These are phyloP conservation scores for Planoprotostelium fungivorum DNA, from an alignment of 78 protist species.

Conservation along the genomic window DNA sequence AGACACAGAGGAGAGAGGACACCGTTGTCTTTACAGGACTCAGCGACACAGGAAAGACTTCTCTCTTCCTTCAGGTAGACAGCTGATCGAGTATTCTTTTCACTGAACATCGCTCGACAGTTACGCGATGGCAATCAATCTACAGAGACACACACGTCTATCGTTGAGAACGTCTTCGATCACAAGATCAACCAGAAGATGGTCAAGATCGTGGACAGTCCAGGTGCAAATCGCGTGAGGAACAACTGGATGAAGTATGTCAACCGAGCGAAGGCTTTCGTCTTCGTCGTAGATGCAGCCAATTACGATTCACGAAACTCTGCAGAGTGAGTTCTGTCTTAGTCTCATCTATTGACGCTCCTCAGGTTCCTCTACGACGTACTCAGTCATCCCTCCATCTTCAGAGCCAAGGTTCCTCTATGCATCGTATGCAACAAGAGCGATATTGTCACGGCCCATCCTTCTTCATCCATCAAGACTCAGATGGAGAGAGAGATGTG, in stretches of 20 bases:
- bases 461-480: background rate
- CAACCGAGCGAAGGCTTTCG: background rate
- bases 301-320: background rate
- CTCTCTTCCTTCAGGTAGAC: background rate
- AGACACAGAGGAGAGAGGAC: no score
- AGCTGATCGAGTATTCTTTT: background rate
- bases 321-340: background rate
- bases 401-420: background rate
- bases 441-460: background rate
- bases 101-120: background rate
- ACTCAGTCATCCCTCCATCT: background rate
- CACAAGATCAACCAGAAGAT: background rate
- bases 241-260: background rate
- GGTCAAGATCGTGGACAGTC: background rate
- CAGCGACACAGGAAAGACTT: background rate
- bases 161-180: background rate
- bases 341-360: background rate
- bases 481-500: background rate
- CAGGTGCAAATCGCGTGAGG: background rate
- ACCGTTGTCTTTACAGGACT: no score
- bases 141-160: background rate
- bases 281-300: background rate
- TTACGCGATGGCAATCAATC: background rate
- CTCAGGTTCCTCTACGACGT: background rate
- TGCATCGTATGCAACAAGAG: background rate